Evolutionary conservation across 805 yeast species (phyloP), one percentile per base, ranked within the genome.

Genomic region (Kuraishia hungarica): DNA sequence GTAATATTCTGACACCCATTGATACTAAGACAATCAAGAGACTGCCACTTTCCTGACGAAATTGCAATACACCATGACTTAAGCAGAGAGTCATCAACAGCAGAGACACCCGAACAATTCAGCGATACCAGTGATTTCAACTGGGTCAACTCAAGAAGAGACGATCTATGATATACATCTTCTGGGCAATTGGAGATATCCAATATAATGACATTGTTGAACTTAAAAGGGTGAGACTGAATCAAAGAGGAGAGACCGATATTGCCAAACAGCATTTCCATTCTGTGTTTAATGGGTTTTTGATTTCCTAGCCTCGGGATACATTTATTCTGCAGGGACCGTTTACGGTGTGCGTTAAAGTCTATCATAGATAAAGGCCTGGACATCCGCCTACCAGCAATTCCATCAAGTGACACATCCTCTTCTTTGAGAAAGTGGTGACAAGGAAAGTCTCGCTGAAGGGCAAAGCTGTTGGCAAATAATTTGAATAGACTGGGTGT

Each of bases 401-500:
- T 35, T 4, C 43, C 43, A 35, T 35, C 43, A 35, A 35, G n/a
- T 15, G n/a, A 35, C 17, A 15, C 43, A 35, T 35, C n/a, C n/a
- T 35, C 43, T 8, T 35, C 43, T 17, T 35, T 15, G 3, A 35
- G n/a, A 35, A 35, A 35, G 11, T 28, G 13, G 48, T 52, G 57
- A 26, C 51, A 53, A 15, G 23, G 20, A 29, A 50, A 50, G 13
- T 50, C 53, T n/a, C 6, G 15, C 19, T 19, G 24, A n/a, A 8
- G n/a, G 39, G 55, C 47, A 50, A 66, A 70, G 2, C 49, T 58
- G 2, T 63, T 48, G 0, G 66, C 69, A 58, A 73, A 72, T 11
- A 64, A 22, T 8, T 55, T 55, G 57, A 68, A 73, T 0, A 68
- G 28, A 0, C 50, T 35, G 24, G 69, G 70, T 0, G 67, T 57